Evolutionary conservation across 768 basidiomycete genomes (phyloP).

Genomic region (Paxillus rubicundulus): DNA sequence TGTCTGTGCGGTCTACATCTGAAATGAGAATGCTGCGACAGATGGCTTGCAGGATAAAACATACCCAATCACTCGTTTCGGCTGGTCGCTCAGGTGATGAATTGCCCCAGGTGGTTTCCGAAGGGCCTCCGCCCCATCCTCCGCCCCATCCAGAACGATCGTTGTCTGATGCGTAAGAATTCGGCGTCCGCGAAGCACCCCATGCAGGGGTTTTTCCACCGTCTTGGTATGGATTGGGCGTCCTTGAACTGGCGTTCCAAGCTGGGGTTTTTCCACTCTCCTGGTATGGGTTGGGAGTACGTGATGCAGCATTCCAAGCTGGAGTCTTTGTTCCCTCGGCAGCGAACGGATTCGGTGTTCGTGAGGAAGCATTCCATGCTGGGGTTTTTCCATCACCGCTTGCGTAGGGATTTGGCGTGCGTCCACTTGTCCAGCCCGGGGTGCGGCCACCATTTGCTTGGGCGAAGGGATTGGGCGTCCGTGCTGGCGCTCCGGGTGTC

Average conservation of each 20-base stretch:
- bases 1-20: constrained; percentile 35
- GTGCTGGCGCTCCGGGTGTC: constrained; percentile 39
- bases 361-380: constrained; percentile 59
- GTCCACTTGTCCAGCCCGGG: constrained; percentile 30
- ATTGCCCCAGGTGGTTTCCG: constrained; percentile 28
- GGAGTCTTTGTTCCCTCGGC: constrained; percentile 62
- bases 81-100: constrained; percentile 34
- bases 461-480: constrained; percentile 47
- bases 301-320: constrained; percentile 58
- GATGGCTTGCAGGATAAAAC: constrained; percentile 24
- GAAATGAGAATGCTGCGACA: constrained; percentile 13
- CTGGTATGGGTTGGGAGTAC: constrained; percentile 72
- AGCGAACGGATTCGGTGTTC: constrained; percentile 70
- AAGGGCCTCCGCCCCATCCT: constrained; percentile 22
- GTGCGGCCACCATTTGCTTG: constrained; percentile 10
- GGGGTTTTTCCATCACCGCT: constrained; percentile 58
- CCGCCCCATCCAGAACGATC: constrained; percentile 41
- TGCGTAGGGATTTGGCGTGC: constrained; percentile 70
- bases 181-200: constrained; percentile 53
- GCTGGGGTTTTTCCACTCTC: constrained; percentile 46
- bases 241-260: constrained; percentile 46
- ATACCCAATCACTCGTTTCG: constrained; percentile 28
- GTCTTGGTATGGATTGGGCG: constrained; percentile 54
- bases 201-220: constrained; percentile 51
- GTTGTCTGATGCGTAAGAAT: constrained; percentile 40